Evolutionary conservation across 352 stramenopile genomes (phyloP), one percentile per base, ranked within the genome.

Genomic region (Phytophthora sansomeana): DNA sequence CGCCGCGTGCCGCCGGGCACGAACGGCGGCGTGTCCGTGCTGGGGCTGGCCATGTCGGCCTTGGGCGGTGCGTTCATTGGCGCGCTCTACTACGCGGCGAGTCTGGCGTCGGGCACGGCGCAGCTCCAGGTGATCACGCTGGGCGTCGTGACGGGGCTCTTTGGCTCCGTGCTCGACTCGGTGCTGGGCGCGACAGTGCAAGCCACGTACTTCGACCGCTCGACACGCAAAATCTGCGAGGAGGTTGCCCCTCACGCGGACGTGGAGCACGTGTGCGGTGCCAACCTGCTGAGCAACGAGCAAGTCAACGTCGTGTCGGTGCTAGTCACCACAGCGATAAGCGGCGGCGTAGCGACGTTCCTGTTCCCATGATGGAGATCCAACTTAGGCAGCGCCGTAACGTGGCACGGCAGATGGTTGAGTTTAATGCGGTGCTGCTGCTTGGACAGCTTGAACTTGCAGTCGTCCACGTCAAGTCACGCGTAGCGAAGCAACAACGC

Each of bases 1-100:
- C 36, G 51, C 1, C 60, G 71, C 14, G 96, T 98, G 21, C 95
- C 95, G 1, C 80, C 88, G 1, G 95, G 96, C 8, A 98, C 96
- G 6, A 99, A 99, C 79, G 96, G 96, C 41, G 96, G 91, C 7
- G 77, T 98, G n/a, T 98, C 93, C 6, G 6, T 83, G 3, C 66
- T 89, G 2, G 96, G 96, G 7, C 91, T 89, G 16, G 58, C 81
- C 6, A 90, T 90, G 39, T 97, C 92, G 30, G 72, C 73, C 4
- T 62, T 93, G 7, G 96, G 96, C 17, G 96, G 96, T 4, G 61
- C 75, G 6, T 93, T 98, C 28, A 91, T 98, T 52, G 96, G 94
- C 2, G 35, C 84, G 36, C 78, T 95, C 2, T 85, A 93, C 70
- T 89, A 77, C 39, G 19, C 62, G n/a, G 50, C 69, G 3, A 84